Evolutionary conservation across 1,139 yeast genomes (phyloP).

Genomic region (Geotrichum histeridarum): DNA sequence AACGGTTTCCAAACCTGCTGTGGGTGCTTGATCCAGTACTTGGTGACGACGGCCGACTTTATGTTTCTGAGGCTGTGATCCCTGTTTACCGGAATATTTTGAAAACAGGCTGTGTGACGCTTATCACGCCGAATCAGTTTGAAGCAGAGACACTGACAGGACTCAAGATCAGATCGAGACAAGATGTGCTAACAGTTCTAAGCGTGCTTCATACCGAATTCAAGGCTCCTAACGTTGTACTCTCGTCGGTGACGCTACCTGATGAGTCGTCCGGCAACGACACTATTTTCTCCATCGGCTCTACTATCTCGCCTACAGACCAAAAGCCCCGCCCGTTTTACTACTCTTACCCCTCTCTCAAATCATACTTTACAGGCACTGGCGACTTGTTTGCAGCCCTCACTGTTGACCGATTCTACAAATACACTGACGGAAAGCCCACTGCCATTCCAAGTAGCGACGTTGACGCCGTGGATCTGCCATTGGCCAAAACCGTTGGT

Average conservation of each 20-base stretch:
- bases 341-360: slow-evolving; percentile 51
- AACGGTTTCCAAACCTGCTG: slow-evolving; percentile 29
- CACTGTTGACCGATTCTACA: slow-evolving; percentile 54
- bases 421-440: slow-evolving; percentile 26
- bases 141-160: slow-evolving; percentile 75
- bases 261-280: slow-evolving; percentile 21
- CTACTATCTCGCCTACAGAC: slow-evolving; percentile 32
- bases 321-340: slow-evolving; percentile 29
- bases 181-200: slow-evolving; percentile 47
- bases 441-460: slow-evolving; percentile 1
- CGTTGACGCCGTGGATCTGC: slow-evolving; percentile 8
- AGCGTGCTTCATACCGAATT: slow-evolving; percentile 46
- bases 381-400: slow-evolving; percentile 88
- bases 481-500: slow-evolving; percentile 25
- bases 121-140: slow-evolving; percentile 87
- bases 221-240: slow-evolving; percentile 57
- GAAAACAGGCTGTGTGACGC: slow-evolving; percentile 48
- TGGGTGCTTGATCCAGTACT: slow-evolving; percentile 89
- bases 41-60: slow-evolving; percentile 84
- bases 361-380: slow-evolving; percentile 82
- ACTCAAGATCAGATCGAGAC: slow-evolving; percentile 42
- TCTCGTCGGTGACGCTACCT: slow-evolving; percentile 52
- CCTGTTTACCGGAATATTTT: slow-evolving; percentile 59
- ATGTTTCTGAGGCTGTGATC: slow-evolving; percentile 68
- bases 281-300: slow-evolving; percentile 51